Evolutionary conservation across 768 basidiomycete genomes (phyloP).

Genomic region (Mycena kentingensis): DNA sequence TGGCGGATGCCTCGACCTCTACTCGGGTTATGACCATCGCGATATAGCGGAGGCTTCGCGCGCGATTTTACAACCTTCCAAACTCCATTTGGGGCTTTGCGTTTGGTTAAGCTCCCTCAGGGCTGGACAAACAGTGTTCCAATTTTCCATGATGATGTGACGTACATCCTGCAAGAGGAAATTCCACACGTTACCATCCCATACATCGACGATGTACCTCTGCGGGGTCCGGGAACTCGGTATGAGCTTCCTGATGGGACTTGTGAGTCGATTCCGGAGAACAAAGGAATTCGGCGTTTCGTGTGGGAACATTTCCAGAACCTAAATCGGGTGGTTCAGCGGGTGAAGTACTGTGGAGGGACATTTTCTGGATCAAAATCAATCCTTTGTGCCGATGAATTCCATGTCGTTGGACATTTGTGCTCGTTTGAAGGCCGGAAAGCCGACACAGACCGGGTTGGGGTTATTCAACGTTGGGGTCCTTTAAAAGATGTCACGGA

Average conservation of each 20-base stretch:
- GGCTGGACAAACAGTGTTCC: too few species aligned
- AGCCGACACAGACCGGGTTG: slow-evolving; percentile 27
- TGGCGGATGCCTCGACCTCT: slow-evolving; percentile 25
- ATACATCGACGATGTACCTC: slow-evolving; percentile 32
- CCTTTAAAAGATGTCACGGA: slow-evolving; percentile 14
- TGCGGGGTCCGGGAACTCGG: slow-evolving; percentile 26
- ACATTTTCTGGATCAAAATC: slow-evolving; percentile 33
- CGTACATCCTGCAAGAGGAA: slow-evolving; percentile 27
- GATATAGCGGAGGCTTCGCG: slow-evolving; percentile 23
- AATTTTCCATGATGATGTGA: slow-evolving; percentile 34
- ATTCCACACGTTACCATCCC: slow-evolving; percentile 28
- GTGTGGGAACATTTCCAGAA: too few species aligned
- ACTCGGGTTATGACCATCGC: slow-evolving; percentile 29
- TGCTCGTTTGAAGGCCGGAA: slow-evolving; percentile 36
- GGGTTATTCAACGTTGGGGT: slow-evolving; percentile 28
- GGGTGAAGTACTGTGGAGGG: too few species aligned
- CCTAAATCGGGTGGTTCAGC: too few species aligned
- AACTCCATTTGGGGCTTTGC: slow-evolving; percentile 23
- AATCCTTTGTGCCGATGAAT: slow-evolving; percentile 34
- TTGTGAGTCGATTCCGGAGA: slow-evolving; percentile 24
- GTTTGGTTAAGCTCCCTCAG: slow-evolving; percentile 28
- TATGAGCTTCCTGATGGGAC: slow-evolving; percentile 23
- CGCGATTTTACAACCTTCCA: slow-evolving; percentile 34
- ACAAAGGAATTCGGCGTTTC: too few species aligned
- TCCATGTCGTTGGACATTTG: too few species aligned